Percentiles rank a stretch among this genome's conserved stretches.
Conservation (phyloP, 2,329 filamentous ascomycete species). For the Fusarium sp. region DNA sequence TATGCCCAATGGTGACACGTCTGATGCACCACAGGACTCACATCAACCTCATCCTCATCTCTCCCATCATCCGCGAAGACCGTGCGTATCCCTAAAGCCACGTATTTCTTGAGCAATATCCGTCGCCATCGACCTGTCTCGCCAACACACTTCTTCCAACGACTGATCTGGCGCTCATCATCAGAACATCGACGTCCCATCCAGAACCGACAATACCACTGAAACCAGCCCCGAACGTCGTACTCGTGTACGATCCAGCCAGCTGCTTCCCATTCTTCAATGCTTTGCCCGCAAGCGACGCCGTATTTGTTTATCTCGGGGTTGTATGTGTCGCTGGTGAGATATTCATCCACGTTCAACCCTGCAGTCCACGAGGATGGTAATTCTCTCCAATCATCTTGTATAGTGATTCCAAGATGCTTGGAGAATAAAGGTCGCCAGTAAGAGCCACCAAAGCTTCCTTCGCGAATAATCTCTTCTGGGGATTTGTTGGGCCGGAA, state of each 20-base stretch:
- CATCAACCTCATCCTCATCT: not conserved
- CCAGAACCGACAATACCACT: conserved; percentile 19
- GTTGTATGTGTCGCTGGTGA: not conserved
- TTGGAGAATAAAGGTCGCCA: conserved; percentile 10
- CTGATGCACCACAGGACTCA: conserved; percentile 20
- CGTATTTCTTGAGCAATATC: conserved; percentile 8
- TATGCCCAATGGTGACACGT: conserved; percentile 23
- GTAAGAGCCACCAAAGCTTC: conserved; percentile 21
- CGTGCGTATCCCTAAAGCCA: conserved; percentile 10
- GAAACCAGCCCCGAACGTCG: conserved; percentile 14
- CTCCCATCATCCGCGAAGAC: conserved; percentile 10
- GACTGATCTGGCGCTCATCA: conserved; percentile 20
- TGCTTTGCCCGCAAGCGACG: conserved; percentile 13
- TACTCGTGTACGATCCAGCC: conserved; percentile 19
- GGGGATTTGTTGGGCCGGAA: conserved; percentile 19
- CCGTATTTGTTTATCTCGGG: conserved; percentile 22
- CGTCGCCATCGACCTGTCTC: conserved; percentile 18
- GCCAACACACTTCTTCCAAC: conserved; percentile 21
- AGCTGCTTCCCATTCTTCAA: conserved; percentile 24
- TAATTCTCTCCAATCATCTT: conserved; percentile 9
- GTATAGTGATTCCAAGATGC: not conserved
- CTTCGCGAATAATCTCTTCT: conserved; percentile 12
- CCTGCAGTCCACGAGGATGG: conserved; percentile 2
- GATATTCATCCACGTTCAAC: not conserved
- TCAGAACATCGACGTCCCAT: conserved; percentile 15